Evolutionary conservation across 2,329 filamentous ascomycete species (phyloP), one percentile per base, ranked within the genome.

Genomic region (Penicillium polonicum): DNA sequence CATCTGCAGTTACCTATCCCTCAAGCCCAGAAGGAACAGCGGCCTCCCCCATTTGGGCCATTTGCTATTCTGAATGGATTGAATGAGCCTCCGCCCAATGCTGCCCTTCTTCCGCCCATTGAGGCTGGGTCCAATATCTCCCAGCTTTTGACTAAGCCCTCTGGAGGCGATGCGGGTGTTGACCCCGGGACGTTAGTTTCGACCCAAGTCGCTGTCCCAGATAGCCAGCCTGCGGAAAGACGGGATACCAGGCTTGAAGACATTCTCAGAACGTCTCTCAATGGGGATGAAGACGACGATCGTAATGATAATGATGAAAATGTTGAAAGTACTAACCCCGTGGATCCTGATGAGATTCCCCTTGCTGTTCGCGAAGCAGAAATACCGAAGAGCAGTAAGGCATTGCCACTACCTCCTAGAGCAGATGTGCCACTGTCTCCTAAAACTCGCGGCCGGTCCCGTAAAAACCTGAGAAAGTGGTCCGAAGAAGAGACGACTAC

Each of bases 51-150:
- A 7, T 76, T 79, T 64, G 72, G 76, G 25, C 74, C 77, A 25
- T 74, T 80, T 62, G 76, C 78, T 44, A 79, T 80, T 59, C 71
- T 88, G 12, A 85, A 85, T 65, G 84, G 84, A 8, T 71, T 88
- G 43, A 84, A 87, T 70, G 84, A 88, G 60, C 85, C 85, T 3
- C 85, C 85, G 15, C 84, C 84, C 9, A 82, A 86, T 68, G 83
- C 83, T 45, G 80, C 82, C 13, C 71, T 87, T 7, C 80, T 87
- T 48, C 85, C 85, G 6, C 83, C 83, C 4, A 88, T 88, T 54
- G 83, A 82, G 62, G 77, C 80, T 31, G 80, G 81, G 29, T 72
- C 57, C 44, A 62, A 72, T 13, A 71, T 75, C 29, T 68, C 72
- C 4, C 69, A 72, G 33, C 71, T 76, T 48, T 58, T 77, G 39